phyloP scores from a whole-genome alignment of 176 grass and related monocot species.

The Aegilops bicornis region DNA sequence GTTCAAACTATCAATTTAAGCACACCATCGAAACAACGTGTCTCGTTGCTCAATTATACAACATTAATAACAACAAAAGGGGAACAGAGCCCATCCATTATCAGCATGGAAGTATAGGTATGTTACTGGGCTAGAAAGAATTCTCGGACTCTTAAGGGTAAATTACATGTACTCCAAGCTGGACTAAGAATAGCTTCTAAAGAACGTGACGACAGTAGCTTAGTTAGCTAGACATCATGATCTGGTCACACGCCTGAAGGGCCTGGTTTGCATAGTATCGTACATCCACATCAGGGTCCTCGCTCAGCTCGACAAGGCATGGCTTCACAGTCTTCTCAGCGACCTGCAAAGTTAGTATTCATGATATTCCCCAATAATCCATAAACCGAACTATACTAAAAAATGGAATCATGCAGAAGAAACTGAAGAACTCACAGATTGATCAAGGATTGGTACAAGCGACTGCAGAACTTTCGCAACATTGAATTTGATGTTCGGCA shows the following conservation, averaged over 20 bases:
- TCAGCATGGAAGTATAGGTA: slow-evolving; percentile 29
- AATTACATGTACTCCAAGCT: slow-evolving; percentile 48
- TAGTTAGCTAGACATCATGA: slow-evolving; percentile 80
- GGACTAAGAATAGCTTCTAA: slow-evolving; percentile 37
- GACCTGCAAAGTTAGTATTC: slow-evolving; percentile 45
- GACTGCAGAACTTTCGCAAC: slow-evolving; percentile 86
- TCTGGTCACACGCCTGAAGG: slow-evolving; percentile 79
- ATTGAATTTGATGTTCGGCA: slow-evolving; percentile 98
- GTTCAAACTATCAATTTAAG: slow-evolving; percentile 5
- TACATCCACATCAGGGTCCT: slow-evolving; percentile 97
- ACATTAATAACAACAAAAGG: slow-evolving; percentile 29
- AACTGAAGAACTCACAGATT: slow-evolving; percentile 56
- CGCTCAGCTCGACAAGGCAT: slow-evolving; percentile 88
- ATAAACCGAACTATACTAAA: background rate
- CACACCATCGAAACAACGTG: background rate
- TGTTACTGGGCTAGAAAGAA: slow-evolving; percentile 29
- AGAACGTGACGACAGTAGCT: slow-evolving; percentile 11
- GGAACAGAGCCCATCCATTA: slow-evolving; percentile 22
- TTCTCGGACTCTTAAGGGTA: slow-evolving; percentile 22
- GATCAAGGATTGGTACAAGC: slow-evolving; percentile 71
- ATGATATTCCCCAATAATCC: slow-evolving; percentile 28
- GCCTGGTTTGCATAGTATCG: slow-evolving; percentile 80
- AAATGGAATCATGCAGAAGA: background rate
- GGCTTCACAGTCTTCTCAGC: slow-evolving; percentile 72
- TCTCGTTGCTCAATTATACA: slow-evolving; percentile 37